Evolutionary conservation across 2,329 filamentous ascomycete genomes (phyloP).

Genomic region (Fusarium napiforme): DNA sequence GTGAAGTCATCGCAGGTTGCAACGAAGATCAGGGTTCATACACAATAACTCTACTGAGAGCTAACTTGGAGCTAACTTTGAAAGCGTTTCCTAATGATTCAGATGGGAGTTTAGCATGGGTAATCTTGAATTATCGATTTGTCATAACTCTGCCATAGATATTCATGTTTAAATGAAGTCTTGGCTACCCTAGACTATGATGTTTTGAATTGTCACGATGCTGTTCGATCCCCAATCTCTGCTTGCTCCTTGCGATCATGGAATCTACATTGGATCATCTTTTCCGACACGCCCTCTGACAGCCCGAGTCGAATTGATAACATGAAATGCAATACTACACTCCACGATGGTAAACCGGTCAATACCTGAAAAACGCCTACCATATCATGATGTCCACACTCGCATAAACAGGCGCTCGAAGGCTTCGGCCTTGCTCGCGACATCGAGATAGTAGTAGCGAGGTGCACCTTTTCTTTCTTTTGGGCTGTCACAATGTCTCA

Average conservation of each 20-base stretch:
- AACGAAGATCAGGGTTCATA: constrained; percentile 3
- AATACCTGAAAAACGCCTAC: background rate
- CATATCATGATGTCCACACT: background rate
- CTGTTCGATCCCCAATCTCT: background rate
- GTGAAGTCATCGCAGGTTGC: constrained; percentile 14
- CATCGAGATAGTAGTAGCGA: background rate
- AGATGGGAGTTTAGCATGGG: background rate
- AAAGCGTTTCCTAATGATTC: background rate
- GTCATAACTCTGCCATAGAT: background rate
- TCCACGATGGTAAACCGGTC: constrained; percentile 1
- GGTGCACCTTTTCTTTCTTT: background rate
- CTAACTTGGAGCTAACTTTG: background rate
- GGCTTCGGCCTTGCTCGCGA: background rate
- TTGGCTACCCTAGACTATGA: constrained; percentile 13
- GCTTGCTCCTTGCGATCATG: background rate
- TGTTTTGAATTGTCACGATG: background rate
- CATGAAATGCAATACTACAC: constrained; percentile 8
- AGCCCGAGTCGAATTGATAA: background rate
- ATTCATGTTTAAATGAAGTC: too few relatives aligned
- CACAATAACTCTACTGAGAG: background rate
- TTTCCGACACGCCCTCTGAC: background rate
- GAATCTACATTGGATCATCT: background rate
- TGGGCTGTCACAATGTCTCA: constrained; percentile 13
- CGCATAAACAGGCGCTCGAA: background rate
- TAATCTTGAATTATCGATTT: background rate